Evolutionary conservation across 352 stramenopile genomes (phyloP).

Genomic region (Phytophthora chlamydospora): DNA sequence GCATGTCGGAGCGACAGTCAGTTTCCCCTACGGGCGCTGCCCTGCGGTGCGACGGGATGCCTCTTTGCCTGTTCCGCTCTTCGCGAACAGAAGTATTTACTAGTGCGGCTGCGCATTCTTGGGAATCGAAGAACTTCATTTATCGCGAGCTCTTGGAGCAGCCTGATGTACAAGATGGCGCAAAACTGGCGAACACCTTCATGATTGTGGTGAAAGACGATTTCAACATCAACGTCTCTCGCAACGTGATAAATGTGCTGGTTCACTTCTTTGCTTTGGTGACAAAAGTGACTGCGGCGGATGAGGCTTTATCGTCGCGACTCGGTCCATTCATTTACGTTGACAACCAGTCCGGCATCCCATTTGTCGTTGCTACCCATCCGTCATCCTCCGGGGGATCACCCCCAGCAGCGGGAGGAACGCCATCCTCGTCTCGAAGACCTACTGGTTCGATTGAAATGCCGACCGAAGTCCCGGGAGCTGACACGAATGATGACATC

Average conservation of each 20-base stretch:
- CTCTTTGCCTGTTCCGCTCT: slow-evolving; percentile 71
- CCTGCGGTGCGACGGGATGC: slow-evolving; percentile 71
- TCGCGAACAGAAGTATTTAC: slow-evolving; percentile 74
- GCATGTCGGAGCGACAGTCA: slow-evolving; percentile 73
- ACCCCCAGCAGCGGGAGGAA: slow-evolving; percentile 17
- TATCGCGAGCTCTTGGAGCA: slow-evolving; percentile 76
- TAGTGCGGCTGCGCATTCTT: slow-evolving; percentile 61
- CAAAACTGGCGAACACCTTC: slow-evolving; percentile 65
- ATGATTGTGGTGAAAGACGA: slow-evolving; percentile 82
- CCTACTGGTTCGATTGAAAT: slow-evolving; percentile 58
- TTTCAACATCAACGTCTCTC: slow-evolving; percentile 83
- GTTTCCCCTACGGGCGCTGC: slow-evolving; percentile 61
- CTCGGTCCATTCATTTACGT: slow-evolving; percentile 88
- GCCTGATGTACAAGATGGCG: slow-evolving; percentile 57
- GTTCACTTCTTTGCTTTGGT: slow-evolving; percentile 80
- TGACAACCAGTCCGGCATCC: slow-evolving; percentile 87
- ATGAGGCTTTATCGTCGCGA: slow-evolving; percentile 48
- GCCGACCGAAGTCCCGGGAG: slow-evolving; percentile 51
- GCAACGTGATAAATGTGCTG: slow-evolving; percentile 85
- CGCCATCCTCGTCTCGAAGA: slow-evolving; percentile 30
- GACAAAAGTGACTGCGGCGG: slow-evolving; percentile 56
- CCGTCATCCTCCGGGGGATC: slow-evolving; percentile 34
- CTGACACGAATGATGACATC: slow-evolving; percentile 49
- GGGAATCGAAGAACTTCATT: slow-evolving; percentile 87
- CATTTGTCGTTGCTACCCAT: slow-evolving; percentile 78